These are phyloP conservation scores for Mucor saturninus DNA, from an alignment of 371 early-diverging fungal species.

Conservation along the genomic window DNA sequence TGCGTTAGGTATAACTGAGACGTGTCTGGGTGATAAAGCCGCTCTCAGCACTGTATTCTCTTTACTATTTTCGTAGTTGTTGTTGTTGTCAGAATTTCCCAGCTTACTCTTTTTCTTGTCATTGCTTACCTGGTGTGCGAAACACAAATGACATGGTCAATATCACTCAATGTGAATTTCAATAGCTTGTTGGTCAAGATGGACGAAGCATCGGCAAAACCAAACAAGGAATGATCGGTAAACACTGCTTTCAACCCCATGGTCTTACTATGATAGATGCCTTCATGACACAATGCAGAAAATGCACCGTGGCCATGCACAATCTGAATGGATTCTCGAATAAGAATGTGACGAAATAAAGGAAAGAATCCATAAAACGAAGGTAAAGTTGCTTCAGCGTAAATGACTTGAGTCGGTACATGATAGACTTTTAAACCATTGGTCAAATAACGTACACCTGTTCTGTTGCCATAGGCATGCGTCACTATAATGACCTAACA, in stretches of 20 bases:
- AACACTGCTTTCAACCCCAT: constrained; percentile 96
- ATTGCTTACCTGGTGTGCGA: constrained; percentile 88
- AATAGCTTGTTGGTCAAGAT: constrained; percentile 95
- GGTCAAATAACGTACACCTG: constrained; percentile 90
- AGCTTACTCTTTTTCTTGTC: background rate
- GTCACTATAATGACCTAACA: constrained; percentile 80
- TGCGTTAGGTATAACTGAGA: constrained; percentile 99
- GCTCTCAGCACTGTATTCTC: constrained; percentile 97
- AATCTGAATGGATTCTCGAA: constrained; percentile 92
- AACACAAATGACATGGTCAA: constrained; percentile 98
- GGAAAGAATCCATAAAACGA: constrained; percentile 93
- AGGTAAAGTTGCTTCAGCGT: constrained; percentile 91
- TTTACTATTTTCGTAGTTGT: constrained; percentile 63
- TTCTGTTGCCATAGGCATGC: constrained; percentile 86
- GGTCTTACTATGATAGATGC: constrained; percentile 94
- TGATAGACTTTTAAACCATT: constrained; percentile 98
- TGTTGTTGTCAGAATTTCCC: background rate
- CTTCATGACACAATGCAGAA: constrained; percentile 95
- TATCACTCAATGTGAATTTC: constrained; percentile 93
- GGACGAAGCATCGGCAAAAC: constrained; percentile 93
- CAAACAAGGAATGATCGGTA: constrained; percentile 99
- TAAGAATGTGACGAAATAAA: constrained; percentile 90
- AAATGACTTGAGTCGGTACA: constrained; percentile 87
- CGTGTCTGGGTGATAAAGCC: constrained; percentile 84
- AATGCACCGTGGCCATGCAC: constrained; percentile 98